These are phyloP conservation scores for Penicillium coprophilum DNA, from an alignment of 495 filamentous ascomycete species.

Conservation along the genomic window DNA sequence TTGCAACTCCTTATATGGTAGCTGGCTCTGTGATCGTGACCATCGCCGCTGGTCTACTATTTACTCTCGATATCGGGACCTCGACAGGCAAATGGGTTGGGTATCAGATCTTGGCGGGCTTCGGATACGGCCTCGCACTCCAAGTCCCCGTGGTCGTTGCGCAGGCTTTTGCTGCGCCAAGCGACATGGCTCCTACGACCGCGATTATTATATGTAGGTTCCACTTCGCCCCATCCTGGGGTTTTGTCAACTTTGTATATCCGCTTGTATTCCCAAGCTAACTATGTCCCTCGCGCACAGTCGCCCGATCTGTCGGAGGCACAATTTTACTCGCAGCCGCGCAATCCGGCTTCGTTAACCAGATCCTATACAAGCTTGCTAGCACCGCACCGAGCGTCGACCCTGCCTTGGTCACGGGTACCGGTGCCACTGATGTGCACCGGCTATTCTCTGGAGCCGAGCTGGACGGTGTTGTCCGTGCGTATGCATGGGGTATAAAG, in stretches of 20 bases:
- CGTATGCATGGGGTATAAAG: slow-evolving; percentile 15
- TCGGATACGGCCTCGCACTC: slow-evolving; percentile 9
- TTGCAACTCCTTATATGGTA: slow-evolving; percentile 54
- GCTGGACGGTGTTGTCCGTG: slow-evolving; percentile 11
- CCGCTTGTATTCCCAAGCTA: not conserved
- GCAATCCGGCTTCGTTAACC: slow-evolving; percentile 45
- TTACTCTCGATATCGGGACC: slow-evolving; percentile 40
- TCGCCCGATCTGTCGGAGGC: slow-evolving; percentile 45
- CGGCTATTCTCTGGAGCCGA: slow-evolving; percentile 2
- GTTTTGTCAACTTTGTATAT: not conserved
- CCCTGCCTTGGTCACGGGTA: slow-evolving; percentile 36
- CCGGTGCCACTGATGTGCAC: slow-evolving; percentile 36
- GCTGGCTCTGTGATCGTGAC: slow-evolving; percentile 48
- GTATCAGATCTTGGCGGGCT: slow-evolving; percentile 58
- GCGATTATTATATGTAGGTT: slow-evolving; percentile 1
- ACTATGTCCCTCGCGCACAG: slow-evolving; percentile 10
- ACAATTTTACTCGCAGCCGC: slow-evolving; percentile 41
- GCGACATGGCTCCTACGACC: not conserved
- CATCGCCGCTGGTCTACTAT: slow-evolving; percentile 62
- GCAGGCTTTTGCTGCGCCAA: not conserved
- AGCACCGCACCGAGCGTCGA: slow-evolving; percentile 38
- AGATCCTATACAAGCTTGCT: slow-evolving; percentile 30
- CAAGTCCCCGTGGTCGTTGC: not conserved
- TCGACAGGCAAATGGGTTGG: slow-evolving; percentile 58
- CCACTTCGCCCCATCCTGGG: not conserved